These are phyloP conservation scores for Vickermania spadyakhi DNA, from an alignment of 208 protist genomes.

Conservation along the genomic window DNA sequence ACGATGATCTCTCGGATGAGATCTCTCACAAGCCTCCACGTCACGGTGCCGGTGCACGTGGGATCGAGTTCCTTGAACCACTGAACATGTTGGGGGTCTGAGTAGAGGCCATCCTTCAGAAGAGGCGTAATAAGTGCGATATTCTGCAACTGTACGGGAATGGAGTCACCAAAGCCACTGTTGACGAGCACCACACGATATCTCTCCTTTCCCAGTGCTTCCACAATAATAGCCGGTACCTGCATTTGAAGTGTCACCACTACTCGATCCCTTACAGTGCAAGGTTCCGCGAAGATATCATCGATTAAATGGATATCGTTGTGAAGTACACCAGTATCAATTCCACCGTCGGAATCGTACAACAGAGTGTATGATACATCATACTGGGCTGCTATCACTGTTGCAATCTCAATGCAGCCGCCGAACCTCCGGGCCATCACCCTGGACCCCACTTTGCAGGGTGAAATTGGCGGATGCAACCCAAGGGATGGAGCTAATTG, in stretches of 20 bases:
- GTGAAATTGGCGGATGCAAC: conserved; percentile 25
- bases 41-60: conserved; percentile 53
- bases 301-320: conserved; percentile 47
- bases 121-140: conserved; percentile 53
- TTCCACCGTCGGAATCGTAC: conserved; percentile 42
- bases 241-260: conserved; percentile 40
- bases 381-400: conserved; percentile 37
- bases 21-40: conserved; percentile 62
- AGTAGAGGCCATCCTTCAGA: conserved; percentile 78
- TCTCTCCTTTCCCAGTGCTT: conserved; percentile 30
- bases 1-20: conserved; percentile 40
- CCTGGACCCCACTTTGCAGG: conserved; percentile 33
- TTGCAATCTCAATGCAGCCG: conserved; percentile 20
- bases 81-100: conserved; percentile 87
- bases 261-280: conserved; percentile 52
- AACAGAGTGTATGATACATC: conserved; percentile 47
- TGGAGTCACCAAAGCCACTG: conserved; percentile 69
- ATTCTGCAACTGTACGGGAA: conserved; percentile 71
- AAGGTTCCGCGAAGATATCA: conserved; percentile 29
- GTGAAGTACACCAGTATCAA: conserved; percentile 52
- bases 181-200: conserved; percentile 58
- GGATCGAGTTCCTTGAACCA: conserved; percentile 97
- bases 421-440: conserved; percentile 48
- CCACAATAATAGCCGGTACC: conserved; percentile 35
- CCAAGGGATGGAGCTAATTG: conserved; percentile 38